Evolutionary conservation across 2,329 filamentous ascomycete species (phyloP).

Genomic region (Nothomitra cinnamomea): DNA sequence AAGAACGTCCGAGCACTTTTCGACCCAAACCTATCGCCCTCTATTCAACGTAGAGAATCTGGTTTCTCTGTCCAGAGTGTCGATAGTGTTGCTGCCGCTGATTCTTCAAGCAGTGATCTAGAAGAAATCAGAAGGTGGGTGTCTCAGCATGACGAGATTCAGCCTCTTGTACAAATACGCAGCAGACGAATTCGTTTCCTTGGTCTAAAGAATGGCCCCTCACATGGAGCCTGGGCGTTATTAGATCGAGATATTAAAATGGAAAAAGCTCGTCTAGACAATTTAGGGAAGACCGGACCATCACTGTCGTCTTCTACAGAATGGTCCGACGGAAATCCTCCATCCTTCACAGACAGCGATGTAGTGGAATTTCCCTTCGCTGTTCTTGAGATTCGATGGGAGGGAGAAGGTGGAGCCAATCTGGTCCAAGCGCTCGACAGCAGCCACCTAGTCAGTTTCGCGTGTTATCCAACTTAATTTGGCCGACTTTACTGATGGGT

Average conservation of each 20-base stretch:
- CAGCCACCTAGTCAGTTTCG: slow-evolving; percentile 27
- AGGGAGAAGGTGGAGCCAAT: slow-evolving; percentile 23
- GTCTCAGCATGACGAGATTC: slow-evolving; percentile 24
- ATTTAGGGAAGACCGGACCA: neutral
- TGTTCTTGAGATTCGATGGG: slow-evolving; percentile 31
- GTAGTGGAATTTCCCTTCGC: slow-evolving; percentile 29
- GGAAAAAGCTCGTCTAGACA: slow-evolving; percentile 14
- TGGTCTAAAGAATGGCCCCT: slow-evolving; percentile 27
- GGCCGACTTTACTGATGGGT: neutral
- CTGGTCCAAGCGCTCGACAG: slow-evolving; percentile 27
- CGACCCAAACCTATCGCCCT: slow-evolving; percentile 14
- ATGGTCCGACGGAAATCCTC: neutral
- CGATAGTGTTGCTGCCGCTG: neutral
- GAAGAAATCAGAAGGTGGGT: slow-evolving; percentile 20
- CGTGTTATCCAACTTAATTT: neutral
- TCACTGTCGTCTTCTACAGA: slow-evolving; percentile 4
- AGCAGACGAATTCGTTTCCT: slow-evolving; percentile 30
- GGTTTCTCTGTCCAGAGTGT: neutral
- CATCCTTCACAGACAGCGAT: neutral
- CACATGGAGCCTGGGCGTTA: slow-evolving; percentile 28
- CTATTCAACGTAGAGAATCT: neutral
- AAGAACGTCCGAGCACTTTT: slow-evolving; percentile 26
- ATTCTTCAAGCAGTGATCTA: neutral
- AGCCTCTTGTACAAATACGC: slow-evolving; percentile 29
- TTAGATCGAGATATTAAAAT: slow-evolving; percentile 31